Evolutionary conservation across 495 filamentous ascomycete genomes (phyloP), one percentile per base, ranked within the genome.

Genomic region (Rusavskia elegans): DNA sequence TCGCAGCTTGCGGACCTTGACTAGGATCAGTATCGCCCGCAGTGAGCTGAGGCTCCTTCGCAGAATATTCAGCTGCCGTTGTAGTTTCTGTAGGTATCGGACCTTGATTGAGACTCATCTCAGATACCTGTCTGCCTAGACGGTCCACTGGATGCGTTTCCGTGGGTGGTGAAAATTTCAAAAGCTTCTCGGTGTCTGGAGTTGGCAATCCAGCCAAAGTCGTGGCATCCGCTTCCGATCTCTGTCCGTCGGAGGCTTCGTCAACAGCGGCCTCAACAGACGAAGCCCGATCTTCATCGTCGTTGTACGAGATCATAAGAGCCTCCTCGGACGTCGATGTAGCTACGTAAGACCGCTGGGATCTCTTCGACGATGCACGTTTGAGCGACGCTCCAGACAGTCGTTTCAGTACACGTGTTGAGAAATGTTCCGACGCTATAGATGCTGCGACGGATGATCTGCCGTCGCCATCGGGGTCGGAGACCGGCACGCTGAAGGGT

Each of bases 371-470:
- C 27, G 80, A 44, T 41, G 62, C 67, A 55, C 71, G 67, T 37
- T 74, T 46, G 27, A 70, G 59, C 0, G 65, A 78, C 19, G 62
- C 58, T 20, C 59, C 66, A 6, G 80, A 81, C 5, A 75, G 54
- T 50, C 69, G 66, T 37, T 71, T 72, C 3, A 68, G 63, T 41
- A 45, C 49, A 2, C 63, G 57, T 32, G 59, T 40, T 9, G 56
- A 35, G 42, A 55, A 46, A 23, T 55, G 59, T 38, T 65, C 55
- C 19, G 65, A 66, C 41, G 80, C 81, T 11, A 76, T 78, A 63
- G 78, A 74, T 7, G 80, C 78, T 42, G 76, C 82, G 20, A 79
- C 66, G 9, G 82, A 85, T 20, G 78, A 79, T 19, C 67, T 59
- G 40, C 76, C 76, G 19, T 71, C 69, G n/a, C 70, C 61, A 17